These are phyloP conservation scores for Endocladia muricata DNA, from an alignment of 31 red algal species.

Conservation along the genomic window DNA sequence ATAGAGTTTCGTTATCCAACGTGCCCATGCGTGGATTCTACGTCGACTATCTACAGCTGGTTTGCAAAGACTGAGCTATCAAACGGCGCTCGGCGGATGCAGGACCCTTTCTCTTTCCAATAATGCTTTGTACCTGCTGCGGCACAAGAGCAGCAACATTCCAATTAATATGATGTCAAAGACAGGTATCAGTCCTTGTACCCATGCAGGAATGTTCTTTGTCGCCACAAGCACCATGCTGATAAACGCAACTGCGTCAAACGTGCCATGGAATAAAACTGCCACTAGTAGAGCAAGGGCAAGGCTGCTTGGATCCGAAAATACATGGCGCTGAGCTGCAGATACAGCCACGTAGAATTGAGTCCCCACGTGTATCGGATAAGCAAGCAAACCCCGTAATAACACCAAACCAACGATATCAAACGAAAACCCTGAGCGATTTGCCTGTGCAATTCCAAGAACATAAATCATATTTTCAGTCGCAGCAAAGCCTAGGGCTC, in stretches of 20 bases:
- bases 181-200: background rate
- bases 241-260: slow-evolving; percentile 38
- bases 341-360: slow-evolving; percentile 40
- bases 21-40: background rate
- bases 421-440: slow-evolving; percentile 1
- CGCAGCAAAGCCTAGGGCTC: slow-evolving; percentile 51
- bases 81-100: too few species aligned
- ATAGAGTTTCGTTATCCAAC: background rate
- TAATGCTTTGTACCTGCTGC: slow-evolving; percentile 40
- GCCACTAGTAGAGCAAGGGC: slow-evolving; percentile 14
- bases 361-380: slow-evolving; percentile 66
- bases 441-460: background rate
- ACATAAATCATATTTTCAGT: slow-evolving; percentile 37
- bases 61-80: background rate
- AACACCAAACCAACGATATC: slow-evolving; percentile 1
- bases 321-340: slow-evolving; percentile 27
- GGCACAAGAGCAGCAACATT: slow-evolving; percentile 29
- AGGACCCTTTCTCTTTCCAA: slow-evolving; percentile 32
- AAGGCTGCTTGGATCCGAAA: slow-evolving; percentile 17
- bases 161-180: slow-evolving; percentile 13
- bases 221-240: background rate
- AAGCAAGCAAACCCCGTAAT: slow-evolving; percentile 49
- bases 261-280: slow-evolving; percentile 44
- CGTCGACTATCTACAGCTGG: background rate
- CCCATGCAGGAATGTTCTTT: slow-evolving; percentile 14